Conservation (phyloP, 2,329 filamentous ascomycete genomes). For the Zasmidium cellare region DNA sequence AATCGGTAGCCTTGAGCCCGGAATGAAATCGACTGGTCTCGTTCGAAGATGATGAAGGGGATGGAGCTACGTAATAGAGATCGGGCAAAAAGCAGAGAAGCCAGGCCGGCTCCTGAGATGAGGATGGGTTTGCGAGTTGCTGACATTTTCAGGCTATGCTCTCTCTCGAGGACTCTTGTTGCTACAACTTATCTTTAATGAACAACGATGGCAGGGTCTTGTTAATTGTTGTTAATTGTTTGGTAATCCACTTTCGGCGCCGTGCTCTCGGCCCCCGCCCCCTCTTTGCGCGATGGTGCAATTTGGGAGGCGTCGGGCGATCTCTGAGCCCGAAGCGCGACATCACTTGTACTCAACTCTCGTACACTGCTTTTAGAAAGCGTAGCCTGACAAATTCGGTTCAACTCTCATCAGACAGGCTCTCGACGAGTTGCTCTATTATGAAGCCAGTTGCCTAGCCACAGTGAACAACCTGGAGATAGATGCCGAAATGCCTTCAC, state of each 20-base stretch:
- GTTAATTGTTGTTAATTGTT: neutral
- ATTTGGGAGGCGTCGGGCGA: neutral
- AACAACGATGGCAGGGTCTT: no score
- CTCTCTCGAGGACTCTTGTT: no score
- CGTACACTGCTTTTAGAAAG: no score
- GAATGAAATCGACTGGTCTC: conserved; percentile 52
- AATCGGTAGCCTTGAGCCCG: conserved; percentile 65
- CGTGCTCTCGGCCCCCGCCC: neutral
- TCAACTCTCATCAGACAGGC: no score
- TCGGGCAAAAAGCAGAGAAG: conserved; percentile 40
- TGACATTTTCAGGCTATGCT: neutral
- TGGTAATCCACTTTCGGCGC: neutral
- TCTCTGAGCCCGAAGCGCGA: no score
- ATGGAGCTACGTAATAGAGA: conserved; percentile 37
- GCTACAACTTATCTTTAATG: no score
- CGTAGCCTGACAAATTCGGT: no score
- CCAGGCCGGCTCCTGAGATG: conserved; percentile 43
- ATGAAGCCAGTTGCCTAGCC: no score
- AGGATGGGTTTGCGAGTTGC: conserved; percentile 40
- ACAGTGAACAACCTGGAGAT: no score
- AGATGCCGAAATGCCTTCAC: no score
- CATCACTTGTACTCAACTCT: no score
- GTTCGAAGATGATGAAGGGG: conserved; percentile 44
- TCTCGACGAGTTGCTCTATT: no score
- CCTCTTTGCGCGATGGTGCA: neutral